These are phyloP conservation scores for Theobroma grandiflorum DNA, from an alignment of 441 rosid genomes.

Conservation along the genomic window DNA sequence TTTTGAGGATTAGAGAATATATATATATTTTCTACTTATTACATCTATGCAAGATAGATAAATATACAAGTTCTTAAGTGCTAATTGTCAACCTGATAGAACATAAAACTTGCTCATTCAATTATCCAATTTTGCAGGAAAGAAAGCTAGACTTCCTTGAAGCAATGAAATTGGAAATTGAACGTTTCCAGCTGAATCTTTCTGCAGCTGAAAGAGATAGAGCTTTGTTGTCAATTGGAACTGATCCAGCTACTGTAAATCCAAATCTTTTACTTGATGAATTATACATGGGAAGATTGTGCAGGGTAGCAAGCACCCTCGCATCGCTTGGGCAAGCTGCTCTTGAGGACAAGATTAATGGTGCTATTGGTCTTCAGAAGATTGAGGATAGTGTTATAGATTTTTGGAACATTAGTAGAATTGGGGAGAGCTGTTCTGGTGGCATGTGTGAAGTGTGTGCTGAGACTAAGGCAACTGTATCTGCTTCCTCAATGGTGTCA, in stretches of 20 bases:
- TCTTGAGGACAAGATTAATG: conserved; percentile 86
- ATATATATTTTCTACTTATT: neutral
- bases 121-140: conserved; percentile 57
- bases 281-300: conserved; percentile 73
- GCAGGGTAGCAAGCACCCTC: conserved; percentile 75
- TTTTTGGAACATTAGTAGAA: conserved; percentile 82
- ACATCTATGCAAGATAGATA: neutral
- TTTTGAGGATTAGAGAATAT: conserved; percentile 4
- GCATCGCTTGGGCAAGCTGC: conserved; percentile 86
- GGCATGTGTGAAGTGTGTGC: conserved; percentile 73
- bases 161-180: conserved; percentile 94
- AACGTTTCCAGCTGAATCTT: conserved; percentile 81
- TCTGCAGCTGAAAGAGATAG: conserved; percentile 99
- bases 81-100: conserved; percentile 20
- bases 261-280: conserved; percentile 82
- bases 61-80: conserved; percentile 14
- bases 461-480: conserved; percentile 51
- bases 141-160: conserved; percentile 70
- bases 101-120: conserved; percentile 29
- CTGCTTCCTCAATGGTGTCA: conserved; percentile 48
- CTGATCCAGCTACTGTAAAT: conserved; percentile 93
- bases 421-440: conserved; percentile 73
- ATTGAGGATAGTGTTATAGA: conserved; percentile 61
- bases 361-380: conserved; percentile 79
- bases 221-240: conserved; percentile 85